Evolutionary conservation across 1,284 basidiomycete genomes (phyloP).

Genomic region (Ustilago hordei): DNA sequence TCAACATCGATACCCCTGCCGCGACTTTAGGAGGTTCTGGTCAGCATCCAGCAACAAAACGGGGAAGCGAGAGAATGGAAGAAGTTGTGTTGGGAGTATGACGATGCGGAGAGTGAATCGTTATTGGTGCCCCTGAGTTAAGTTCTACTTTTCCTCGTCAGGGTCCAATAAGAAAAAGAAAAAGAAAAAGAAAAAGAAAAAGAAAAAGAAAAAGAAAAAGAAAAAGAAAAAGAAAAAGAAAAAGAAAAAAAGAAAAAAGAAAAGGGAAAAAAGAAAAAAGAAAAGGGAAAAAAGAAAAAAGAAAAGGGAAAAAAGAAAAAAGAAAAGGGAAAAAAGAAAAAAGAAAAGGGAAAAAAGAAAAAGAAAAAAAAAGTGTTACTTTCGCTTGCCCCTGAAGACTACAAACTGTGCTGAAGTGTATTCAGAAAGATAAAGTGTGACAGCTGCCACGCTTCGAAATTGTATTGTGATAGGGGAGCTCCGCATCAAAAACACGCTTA

Average conservation of each 20-base stretch:
- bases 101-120: constrained; percentile 12
- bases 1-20: neutral
- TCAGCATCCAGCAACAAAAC: too few relatives aligned
- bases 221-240: too few relatives aligned
- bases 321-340: too few relatives aligned
- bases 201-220: too few relatives aligned
- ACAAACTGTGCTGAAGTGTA: neutral
- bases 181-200: too few relatives aligned
- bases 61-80: neutral
- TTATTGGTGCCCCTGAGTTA: constrained; percentile 7
- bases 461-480: constrained; percentile 20
- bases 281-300: neutral
- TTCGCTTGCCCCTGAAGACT: neutral
- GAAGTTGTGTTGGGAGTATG: neutral
- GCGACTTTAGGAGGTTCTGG: too few relatives aligned
- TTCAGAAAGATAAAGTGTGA: constrained; percentile 9
- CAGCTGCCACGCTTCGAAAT: constrained; percentile 16
- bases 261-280: neutral
- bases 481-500: constrained; percentile 5
- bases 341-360: neutral
- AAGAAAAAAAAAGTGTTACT: neutral
- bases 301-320: neutral
- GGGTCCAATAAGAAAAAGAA: constrained; percentile 8
- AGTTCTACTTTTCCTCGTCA: constrained; percentile 17
- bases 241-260: too few relatives aligned